Base-by-base conservation (phyloP, 352 stramenopile genomes). In the Globisporangium parvum region DNA sequence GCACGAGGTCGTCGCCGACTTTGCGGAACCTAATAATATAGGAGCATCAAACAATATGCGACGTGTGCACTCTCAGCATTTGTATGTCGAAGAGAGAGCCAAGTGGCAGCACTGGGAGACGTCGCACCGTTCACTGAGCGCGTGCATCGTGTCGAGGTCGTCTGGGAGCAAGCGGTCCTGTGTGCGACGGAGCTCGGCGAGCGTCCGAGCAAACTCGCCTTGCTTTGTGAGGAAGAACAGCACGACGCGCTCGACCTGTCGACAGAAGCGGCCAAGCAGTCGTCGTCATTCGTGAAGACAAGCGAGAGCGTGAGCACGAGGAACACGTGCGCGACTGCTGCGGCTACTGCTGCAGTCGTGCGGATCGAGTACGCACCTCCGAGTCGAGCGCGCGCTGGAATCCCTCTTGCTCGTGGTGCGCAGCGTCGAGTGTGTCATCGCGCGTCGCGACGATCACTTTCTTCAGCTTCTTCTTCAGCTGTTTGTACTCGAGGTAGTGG, bases 401-500 rank as follows among this genome's bases (percentile, higher is more conserved):
- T 17, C 63, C 68, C 28, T 88, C 73, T 55, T 91, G 79, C 47
- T 88, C 67, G 33, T 65, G 40, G 50, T 65, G 64, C 35, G 59
- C 65, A 57, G 52, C 40, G 28, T 42, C 40, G 15, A 28, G 18
- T 10, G 62, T 63, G 31, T 84, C 67, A 6, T 79, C 69, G 12
- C 57, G 70, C 20, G 71, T 63, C 18, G 79, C 77, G n/a, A 66
- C 63, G 44, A 75, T 65, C 56, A 92, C 74, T 28, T 81, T 75
- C 49, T 91, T 90, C 44, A 95, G 70, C 46, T 81, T 77, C 69
- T 91, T 93, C 77, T 95, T 95, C 17, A 95, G 72, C 52, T 93
- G 80, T 62, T 93, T 93, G 81, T 95, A 95, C 73, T 95, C 81
- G 39, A 95, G 67, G 65, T 95, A 95, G 62, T 95, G 86, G 2